phyloP scores from a whole-genome alignment of 208 protist species.

The Leishmania braziliensis region DNA sequence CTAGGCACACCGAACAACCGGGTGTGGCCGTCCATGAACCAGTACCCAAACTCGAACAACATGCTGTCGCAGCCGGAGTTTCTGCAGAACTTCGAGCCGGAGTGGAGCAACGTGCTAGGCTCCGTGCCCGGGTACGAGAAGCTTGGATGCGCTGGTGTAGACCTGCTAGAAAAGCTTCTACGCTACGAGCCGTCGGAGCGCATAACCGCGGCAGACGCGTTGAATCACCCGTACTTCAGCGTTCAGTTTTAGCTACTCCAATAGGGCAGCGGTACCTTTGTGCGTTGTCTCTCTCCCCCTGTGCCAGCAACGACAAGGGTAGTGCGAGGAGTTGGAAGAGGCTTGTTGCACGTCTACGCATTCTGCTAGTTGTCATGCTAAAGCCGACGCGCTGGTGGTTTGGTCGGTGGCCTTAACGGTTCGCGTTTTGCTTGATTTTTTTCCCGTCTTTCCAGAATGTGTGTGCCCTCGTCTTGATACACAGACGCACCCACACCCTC shows the following conservation, averaged over 20 bases:
- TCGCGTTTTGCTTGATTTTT: conserved; percentile 12
- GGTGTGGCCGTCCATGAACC: conserved; percentile 91
- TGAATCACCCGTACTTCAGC: conserved; percentile 87
- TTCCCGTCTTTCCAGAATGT: conserved; percentile 1
- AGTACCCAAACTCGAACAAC: conserved; percentile 80
- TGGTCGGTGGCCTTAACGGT: neutral
- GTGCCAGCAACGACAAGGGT: neutral
- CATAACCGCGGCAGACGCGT: conserved; percentile 74
- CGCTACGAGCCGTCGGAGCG: conserved; percentile 77
- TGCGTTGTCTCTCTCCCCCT: neutral
- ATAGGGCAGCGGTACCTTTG: neutral
- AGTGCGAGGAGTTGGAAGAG: neutral
- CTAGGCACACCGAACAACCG: conserved; percentile 94
- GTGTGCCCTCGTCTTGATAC: neutral
- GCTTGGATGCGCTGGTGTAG: conserved; percentile 62
- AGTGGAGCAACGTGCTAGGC: conserved; percentile 55
- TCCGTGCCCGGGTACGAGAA: conserved; percentile 54
- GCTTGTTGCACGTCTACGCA: neutral
- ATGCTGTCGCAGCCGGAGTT: conserved; percentile 80
- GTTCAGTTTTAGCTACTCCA: conserved; percentile 43
- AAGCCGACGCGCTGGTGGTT: neutral
- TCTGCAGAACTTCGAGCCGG: conserved; percentile 52
- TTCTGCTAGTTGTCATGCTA: neutral
- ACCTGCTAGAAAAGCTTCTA: conserved; percentile 70
- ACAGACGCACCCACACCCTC: too few species aligned